Evolutionary conservation across 192 early-diverging fungal species (phyloP), one percentile per base, ranked within the genome.

Genomic region (Chytriomyces hyalinus): DNA sequence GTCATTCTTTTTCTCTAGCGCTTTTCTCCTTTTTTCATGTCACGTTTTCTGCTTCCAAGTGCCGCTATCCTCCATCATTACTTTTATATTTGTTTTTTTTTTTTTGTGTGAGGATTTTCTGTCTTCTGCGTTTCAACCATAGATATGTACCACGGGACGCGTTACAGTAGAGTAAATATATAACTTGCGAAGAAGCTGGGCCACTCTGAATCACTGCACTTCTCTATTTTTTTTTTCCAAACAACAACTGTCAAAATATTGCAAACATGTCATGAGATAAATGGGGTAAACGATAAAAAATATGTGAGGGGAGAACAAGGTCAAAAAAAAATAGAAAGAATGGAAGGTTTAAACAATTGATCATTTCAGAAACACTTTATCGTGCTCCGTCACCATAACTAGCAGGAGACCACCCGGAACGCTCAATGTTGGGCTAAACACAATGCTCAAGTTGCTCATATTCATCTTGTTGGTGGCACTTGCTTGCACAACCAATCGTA

Each of bases 381-480:
- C 70, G 67, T 81, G 97, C 70, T 96, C 96, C 8, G 91, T 87
- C 87, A 98, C 90, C 82, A 99, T 89, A 70, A 98, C 76, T 59
- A 90, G 94, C 70, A 98, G 96, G 28, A 99, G 89, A 10, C 93
- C 92, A 15, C 93, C 95, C 0, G 97, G 96, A 70, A 99, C 94
- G 20, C 94, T 92, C 3, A 99, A 83, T 7, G 97, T 98, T 26
- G 96, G 96, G 45, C 93, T 91, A 77, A 98, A 98, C 5, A 99
- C 95, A 75, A 98, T 99, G 62, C 95, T 93, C 51, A 99, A 88
- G 87, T 98, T 98, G 22, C 92, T 89, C 69, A 96, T 87, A 6
- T 92, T 97, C 97, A 99, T 99, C 80, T 92, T 93, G 85, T 99
- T 99, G 47, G 90, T 83, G 43, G 91, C 91, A 11, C 90, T 83